Evolutionary conservation across 306 rosid species (phyloP).

Genomic region (Datisca glomerata): DNA sequence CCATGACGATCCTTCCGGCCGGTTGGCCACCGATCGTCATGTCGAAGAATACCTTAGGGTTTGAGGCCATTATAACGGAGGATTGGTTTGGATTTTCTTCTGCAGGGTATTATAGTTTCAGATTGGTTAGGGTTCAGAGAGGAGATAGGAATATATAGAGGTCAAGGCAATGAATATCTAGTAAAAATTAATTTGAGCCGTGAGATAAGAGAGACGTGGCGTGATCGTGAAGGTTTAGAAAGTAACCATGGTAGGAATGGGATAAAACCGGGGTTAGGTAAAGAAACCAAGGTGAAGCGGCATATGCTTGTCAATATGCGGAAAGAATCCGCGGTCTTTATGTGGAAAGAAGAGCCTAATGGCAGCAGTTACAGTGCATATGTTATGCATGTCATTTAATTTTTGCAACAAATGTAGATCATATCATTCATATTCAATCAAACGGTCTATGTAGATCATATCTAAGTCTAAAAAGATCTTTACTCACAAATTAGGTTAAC

Average conservation of each 20-base stretch:
- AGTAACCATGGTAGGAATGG: background rate
- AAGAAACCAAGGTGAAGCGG: background rate
- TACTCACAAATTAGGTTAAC: too few species aligned
- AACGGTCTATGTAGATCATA: too few species aligned
- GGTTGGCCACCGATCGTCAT: conserved; percentile 45
- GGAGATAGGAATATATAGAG: background rate
- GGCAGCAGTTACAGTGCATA: too few species aligned
- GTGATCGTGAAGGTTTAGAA: background rate
- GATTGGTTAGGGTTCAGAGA: background rate
- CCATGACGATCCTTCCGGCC: conserved; percentile 58
- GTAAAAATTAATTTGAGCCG: background rate
- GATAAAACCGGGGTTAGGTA: background rate
- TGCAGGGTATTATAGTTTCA: background rate
- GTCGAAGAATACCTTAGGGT: conserved; percentile 66
- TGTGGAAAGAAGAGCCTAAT: too few species aligned
- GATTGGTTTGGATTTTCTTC: too few species aligned
- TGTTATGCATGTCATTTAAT: too few species aligned
- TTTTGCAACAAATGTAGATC: too few species aligned
- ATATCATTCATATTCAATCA: too few species aligned
- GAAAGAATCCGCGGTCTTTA: conserved; percentile 3
- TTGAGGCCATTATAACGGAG: conserved; percentile 1
- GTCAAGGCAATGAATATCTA: background rate
- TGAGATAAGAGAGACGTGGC: background rate
- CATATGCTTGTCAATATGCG: conserved; percentile 3
- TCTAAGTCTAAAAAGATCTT: too few species aligned